These are phyloP conservation scores for Conidiobolus incongruus DNA, from an alignment of 371 early-diverging fungal species.

Conservation along the genomic window DNA sequence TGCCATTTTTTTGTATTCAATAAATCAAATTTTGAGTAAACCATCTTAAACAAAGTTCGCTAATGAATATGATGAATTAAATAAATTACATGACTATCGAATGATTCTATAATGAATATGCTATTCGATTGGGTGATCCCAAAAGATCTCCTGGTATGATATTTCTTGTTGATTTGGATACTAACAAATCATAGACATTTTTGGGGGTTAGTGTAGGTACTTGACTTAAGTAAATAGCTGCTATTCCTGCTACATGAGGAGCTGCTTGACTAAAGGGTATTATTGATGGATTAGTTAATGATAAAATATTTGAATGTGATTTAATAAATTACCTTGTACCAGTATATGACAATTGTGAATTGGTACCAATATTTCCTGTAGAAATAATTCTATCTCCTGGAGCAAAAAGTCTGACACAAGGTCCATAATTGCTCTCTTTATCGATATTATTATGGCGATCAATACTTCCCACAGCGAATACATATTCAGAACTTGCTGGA, in stretches of 20 bases:
- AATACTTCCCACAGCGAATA: constrained; percentile 35
- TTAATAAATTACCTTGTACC: constrained; percentile 4
- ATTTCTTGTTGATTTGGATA: background rate
- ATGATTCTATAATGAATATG: no score
- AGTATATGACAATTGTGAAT: background rate
- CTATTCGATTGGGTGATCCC: no score
- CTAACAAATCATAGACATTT: background rate
- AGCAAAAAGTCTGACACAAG: constrained; percentile 41
- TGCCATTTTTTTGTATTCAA: no score
- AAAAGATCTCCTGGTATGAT: no score
- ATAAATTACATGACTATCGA: no score
- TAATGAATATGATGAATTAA: no score
- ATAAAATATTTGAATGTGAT: background rate
- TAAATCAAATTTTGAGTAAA: no score
- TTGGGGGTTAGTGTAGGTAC: background rate
- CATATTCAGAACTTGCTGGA: constrained; percentile 22
- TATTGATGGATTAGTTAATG: no score
- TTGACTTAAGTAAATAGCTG: constrained; percentile 18
- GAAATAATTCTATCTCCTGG: constrained; percentile 16
- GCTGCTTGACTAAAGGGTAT: constrained; percentile 58
- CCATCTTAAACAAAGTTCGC: no score
- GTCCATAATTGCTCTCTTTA: constrained; percentile 44
- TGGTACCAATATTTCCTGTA: background rate
- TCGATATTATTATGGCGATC: constrained; percentile 28
- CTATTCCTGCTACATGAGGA: constrained; percentile 62